Evolutionary conservation across 208 protist genomes (phyloP).

Genomic region (Leishmania arabica): DNA sequence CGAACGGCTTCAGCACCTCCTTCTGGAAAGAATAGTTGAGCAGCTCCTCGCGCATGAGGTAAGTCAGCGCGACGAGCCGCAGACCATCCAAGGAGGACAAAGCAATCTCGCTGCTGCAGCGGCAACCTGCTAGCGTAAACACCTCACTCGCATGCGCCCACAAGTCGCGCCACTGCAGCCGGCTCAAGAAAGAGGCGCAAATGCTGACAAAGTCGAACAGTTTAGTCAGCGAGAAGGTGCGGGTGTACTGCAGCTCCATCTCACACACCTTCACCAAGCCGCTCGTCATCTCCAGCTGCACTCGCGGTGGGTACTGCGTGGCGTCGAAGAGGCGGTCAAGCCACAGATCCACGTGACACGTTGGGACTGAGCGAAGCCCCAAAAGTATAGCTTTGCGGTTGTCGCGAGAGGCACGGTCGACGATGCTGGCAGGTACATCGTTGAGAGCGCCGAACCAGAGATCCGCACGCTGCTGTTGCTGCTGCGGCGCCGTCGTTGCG

Average conservation of each 20-base stretch:
- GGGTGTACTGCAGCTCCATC: conserved; percentile 64
- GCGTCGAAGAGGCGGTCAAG: conserved; percentile 83
- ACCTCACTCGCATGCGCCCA: conserved; percentile 76
- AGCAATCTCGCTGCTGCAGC: conserved; percentile 53
- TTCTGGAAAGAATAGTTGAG: conserved; percentile 89
- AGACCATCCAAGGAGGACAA: conserved; percentile 68
- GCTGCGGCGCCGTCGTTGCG: not conserved
- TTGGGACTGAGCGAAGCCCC: conserved; percentile 38
- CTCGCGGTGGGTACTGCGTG: conserved; percentile 61
- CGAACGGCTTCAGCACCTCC: conserved; percentile 78
- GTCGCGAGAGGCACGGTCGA: conserved; percentile 34
- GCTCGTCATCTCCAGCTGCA: conserved; percentile 79
- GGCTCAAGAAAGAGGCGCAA: conserved; percentile 70
- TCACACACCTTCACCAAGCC: conserved; percentile 69
- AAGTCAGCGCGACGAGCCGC: conserved; percentile 70
- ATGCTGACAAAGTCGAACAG: conserved; percentile 86
- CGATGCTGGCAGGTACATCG: conserved; percentile 51
- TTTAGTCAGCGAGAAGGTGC: conserved; percentile 84
- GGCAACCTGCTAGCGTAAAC: conserved; percentile 62
- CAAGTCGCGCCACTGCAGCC: conserved; percentile 83
- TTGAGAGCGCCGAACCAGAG: conserved; percentile 76
- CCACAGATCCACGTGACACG: conserved; percentile 72
- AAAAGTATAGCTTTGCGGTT: conserved; percentile 52
- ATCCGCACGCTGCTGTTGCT: conserved; percentile 34
- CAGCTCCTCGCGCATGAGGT: conserved; percentile 77